A percentile compares a stretch with the other conserved stretches of the same genome.
Conservation (phyloP, 352 stramenopile genomes). For the Elongisporangium undulatum region DNA sequence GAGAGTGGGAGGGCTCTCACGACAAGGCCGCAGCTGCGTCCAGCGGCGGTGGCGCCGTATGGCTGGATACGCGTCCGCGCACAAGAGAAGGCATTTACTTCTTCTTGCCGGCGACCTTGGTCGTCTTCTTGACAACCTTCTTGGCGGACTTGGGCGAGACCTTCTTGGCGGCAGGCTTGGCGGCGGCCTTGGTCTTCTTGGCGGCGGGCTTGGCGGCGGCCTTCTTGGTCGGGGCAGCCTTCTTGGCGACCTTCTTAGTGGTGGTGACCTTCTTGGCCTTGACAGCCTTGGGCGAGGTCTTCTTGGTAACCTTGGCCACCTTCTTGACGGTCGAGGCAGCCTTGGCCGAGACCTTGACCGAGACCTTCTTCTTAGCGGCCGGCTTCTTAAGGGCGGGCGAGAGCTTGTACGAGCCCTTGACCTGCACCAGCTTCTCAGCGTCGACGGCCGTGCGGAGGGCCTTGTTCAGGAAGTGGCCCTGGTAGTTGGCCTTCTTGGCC, state of each 20-base stretch:
- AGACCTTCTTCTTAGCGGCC: slow-evolving; percentile 50
- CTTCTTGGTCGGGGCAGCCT: slow-evolving; percentile 72
- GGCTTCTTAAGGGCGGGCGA: slow-evolving; percentile 64
- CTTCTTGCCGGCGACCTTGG: slow-evolving; percentile 27
- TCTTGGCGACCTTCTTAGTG: slow-evolving; percentile 62
- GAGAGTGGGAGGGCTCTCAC: neutral
- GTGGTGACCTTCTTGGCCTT: slow-evolving; percentile 21
- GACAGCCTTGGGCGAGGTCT: slow-evolving; percentile 39
- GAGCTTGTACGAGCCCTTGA: slow-evolving; percentile 85
- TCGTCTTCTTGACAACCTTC: slow-evolving; percentile 24
- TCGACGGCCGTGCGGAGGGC: slow-evolving; percentile 88
- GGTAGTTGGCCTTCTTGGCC: slow-evolving; percentile 81
- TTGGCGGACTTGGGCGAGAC: slow-evolving; percentile 20
- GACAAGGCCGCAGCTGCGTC: neutral
- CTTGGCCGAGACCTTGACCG: slow-evolving; percentile 57
- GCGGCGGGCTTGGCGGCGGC: slow-evolving; percentile 9
- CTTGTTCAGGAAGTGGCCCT: slow-evolving; percentile 83
- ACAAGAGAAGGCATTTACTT: slow-evolving; percentile 33
- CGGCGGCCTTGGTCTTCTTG: slow-evolving; percentile 37
- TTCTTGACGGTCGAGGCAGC: slow-evolving; percentile 39
- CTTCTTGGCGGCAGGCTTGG: slow-evolving; percentile 50
- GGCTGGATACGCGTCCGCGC: neutral
- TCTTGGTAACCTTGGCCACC: slow-evolving; percentile 47
- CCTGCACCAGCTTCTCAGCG: slow-evolving; percentile 81
- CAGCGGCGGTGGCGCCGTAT: neutral